A percentile compares a stretch with the other conserved stretches of the same genome.
phyloP scores from a whole-genome alignment of 176 grass and related monocot species.

The Aegilops umbellulata region DNA sequence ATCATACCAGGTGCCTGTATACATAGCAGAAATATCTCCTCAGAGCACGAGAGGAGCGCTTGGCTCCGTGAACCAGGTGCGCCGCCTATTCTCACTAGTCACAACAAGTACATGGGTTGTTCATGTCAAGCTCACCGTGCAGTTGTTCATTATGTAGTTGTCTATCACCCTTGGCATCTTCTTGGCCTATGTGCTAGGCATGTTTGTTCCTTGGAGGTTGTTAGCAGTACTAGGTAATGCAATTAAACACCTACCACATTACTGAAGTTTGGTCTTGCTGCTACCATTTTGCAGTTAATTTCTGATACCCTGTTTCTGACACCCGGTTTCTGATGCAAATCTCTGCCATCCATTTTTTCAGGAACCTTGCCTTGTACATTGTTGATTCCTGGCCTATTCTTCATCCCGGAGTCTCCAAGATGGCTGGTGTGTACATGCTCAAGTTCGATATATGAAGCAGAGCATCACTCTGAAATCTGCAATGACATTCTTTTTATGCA shows the following conservation, averaged over 20 bases:
- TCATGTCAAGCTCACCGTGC: neutral
- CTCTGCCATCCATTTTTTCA: slow-evolving; percentile 22
- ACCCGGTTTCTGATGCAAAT: neutral
- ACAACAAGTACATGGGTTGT: neutral
- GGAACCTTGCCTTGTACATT: slow-evolving; percentile 80
- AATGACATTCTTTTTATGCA: neutral
- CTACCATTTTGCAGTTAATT: neutral
- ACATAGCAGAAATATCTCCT: slow-evolving; percentile 88
- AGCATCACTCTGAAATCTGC: slow-evolving; percentile 3
- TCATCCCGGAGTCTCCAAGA: slow-evolving; percentile 94
- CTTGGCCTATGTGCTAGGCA: slow-evolving; percentile 76
- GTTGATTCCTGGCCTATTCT: slow-evolving; percentile 87
- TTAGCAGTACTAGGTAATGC: slow-evolving; percentile 84
- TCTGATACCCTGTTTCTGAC: neutral
- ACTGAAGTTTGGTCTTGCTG: neutral
- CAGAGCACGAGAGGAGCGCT: slow-evolving; percentile 84
- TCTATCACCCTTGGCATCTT: slow-evolving; percentile 92
- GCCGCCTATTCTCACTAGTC: slow-evolving; percentile 10
- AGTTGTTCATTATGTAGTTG: slow-evolving; percentile 38
- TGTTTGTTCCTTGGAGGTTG: slow-evolving; percentile 91
- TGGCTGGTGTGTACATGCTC: slow-evolving; percentile 73
- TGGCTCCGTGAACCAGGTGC: slow-evolving; percentile 87
- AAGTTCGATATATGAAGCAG: neutral
- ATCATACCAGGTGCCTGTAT: slow-evolving; percentile 69
- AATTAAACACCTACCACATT: neutral